Base-by-base conservation (phyloP, 2,329 filamentous ascomycete species). In the Fusarium duplospermum region DNA sequence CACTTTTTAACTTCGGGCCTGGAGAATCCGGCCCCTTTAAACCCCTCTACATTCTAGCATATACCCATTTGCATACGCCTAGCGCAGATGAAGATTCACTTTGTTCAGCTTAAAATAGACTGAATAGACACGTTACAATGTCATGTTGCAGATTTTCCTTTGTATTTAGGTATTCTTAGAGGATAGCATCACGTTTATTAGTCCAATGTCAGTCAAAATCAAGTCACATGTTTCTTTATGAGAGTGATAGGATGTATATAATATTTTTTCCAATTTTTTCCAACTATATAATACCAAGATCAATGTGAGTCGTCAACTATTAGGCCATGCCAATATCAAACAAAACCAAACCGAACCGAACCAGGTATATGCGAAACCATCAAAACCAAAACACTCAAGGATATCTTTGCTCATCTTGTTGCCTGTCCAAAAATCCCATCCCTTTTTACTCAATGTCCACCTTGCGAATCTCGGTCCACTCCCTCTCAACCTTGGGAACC, bases 401-500 rank as follows among this genome's bases (percentile, higher is more conserved):
- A 62, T 54, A 63, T 56, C 61, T 31, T 36, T 33, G 9, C 11
- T 54, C 20, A 3, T 52, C 20, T 62, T 62, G 8, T 31, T 35
- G 29, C 40, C 14, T 61, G 27, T 33, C 20, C 40, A 10, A 57
- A 18, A n/a, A 14, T 3, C 18, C 18, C n/a, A 22, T n/a, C 18
- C 47, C 3, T 36, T 9, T 50, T 79, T 82, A 89, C 76, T 88
- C 82, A 70, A 91, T 88, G 65, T 91, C 89, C 45, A 92, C 87
- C 81, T 88, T 88, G 78, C 86, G 87, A 69, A 91, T 86, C 77
- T 91, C 89, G 75, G 90, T 92, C 85, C 90, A 91, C 74, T 90
- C 90, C 81, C 87, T 89, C 79, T 93, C 90, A 9, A 89, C 78
- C 85, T 94, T 95, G 9, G 93, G 93, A 2, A 97, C 89, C n/a